Evolutionary conservation across 1,284 basidiomycete species (phyloP).

Genomic region (Malassezia japonica): DNA sequence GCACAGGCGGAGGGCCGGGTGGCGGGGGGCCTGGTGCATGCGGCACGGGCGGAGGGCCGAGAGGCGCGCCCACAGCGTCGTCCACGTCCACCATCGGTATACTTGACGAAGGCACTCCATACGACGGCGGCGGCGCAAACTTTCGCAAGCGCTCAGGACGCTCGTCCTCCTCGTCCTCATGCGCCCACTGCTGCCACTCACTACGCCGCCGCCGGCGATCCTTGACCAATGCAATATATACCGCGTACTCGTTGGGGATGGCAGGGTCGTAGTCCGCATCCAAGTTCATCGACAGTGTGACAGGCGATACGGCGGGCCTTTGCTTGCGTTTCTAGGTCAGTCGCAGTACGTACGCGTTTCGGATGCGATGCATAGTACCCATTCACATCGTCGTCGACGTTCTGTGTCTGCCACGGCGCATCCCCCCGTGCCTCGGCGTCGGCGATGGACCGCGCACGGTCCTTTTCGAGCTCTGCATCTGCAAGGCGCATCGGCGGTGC

Average conservation of each 20-base stretch:
- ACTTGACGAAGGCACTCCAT: too few species aligned
- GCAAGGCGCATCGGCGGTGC: conserved; percentile 14
- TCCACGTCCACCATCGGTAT: too few species aligned
- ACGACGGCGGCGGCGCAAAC: conserved; percentile 18
- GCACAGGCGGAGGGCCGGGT: too few species aligned
- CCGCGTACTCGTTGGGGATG: conserved; percentile 37
- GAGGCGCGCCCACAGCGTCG: too few species aligned
- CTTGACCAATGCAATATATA: conserved; percentile 27
- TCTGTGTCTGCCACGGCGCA: neutral
- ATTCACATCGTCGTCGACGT: conserved; percentile 28
- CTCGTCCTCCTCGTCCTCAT: conserved; percentile 11
- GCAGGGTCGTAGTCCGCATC: conserved; percentile 34
- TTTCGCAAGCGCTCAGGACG: neutral
- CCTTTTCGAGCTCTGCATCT: conserved; percentile 18
- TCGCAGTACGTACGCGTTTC: neutral
- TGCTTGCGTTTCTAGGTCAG: neutral
- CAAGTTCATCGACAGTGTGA: neutral
- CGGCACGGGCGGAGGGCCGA: too few species aligned
- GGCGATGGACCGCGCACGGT: conserved; percentile 13
- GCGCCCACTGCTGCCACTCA: conserved; percentile 3
- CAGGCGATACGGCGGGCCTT: too few species aligned
- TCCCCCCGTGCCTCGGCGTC: conserved; percentile 15
- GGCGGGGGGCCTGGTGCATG: too few species aligned
- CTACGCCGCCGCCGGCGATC: conserved; percentile 20
- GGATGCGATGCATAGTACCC: conserved; percentile 17